phyloP scores from a whole-genome alignment of 805 yeast species.

The Deakozyma indianensis region DNA sequence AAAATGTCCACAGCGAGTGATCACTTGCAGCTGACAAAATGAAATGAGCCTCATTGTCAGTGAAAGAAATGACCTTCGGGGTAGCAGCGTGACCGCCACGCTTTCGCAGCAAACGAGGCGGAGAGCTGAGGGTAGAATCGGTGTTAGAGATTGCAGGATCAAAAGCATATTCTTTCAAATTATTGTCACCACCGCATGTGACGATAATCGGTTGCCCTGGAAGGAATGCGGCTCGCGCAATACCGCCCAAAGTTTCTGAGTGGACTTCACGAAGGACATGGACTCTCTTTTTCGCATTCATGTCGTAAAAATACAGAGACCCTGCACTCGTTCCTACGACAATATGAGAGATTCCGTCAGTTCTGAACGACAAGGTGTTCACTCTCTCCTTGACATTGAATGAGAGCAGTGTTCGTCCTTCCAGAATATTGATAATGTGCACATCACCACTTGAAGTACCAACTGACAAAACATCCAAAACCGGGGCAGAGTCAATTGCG shows the following conservation, averaged over 20 bases:
- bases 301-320: constrained; percentile 73
- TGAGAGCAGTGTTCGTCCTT: constrained; percentile 40
- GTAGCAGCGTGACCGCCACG: constrained; percentile 98
- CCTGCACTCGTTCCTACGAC: constrained; percentile 71
- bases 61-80: constrained; percentile 61
- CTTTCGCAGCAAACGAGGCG: constrained; percentile 83
- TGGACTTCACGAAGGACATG: constrained; percentile 67
- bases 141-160: constrained; percentile 63
- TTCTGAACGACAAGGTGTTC: constrained; percentile 64
- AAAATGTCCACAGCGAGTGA: constrained; percentile 77
- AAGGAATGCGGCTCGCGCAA: constrained; percentile 56
- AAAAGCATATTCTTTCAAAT: constrained; percentile 77
- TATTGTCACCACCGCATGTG: constrained; percentile 84
- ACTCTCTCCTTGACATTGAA: constrained; percentile 27
- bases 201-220: constrained; percentile 87
- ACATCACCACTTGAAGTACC: constrained; percentile 62
- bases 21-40: constrained; percentile 79
- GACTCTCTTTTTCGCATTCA: constrained; percentile 55
- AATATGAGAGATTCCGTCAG: constrained; percentile 76
- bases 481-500: constrained; percentile 73
- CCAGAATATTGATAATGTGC: constrained; percentile 49
- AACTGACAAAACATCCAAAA: constrained; percentile 64
- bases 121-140: constrained; percentile 44
- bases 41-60: constrained; percentile 70
- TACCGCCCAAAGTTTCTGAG: constrained; percentile 60